Percentiles rank a stretch among this genome's conserved stretches.
Evolutionary conservation across 2,329 filamentous ascomycete species (phyloP).

Genomic region (Cercospora citrullina): DNA sequence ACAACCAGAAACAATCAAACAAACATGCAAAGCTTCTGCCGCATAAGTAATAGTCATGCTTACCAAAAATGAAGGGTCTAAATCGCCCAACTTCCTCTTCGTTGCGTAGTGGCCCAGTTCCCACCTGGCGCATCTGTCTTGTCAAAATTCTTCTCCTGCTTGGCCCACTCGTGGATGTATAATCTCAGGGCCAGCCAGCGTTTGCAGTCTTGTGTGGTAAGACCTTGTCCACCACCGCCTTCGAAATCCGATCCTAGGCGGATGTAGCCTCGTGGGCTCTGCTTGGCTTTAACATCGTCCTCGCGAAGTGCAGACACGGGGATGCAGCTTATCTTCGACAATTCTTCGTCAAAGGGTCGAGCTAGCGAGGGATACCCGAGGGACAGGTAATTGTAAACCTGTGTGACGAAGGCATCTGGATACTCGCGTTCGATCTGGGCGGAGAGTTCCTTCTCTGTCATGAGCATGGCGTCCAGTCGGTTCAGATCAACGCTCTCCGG

Average conservation of each 20-base stretch:
- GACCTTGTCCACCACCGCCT: slow-evolving; percentile 48
- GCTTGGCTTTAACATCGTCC: slow-evolving; percentile 65
- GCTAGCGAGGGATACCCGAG: slow-evolving; percentile 88
- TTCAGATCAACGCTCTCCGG: slow-evolving; percentile 31
- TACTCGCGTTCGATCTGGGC: slow-evolving; percentile 63
- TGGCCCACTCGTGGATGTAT: slow-evolving; percentile 87
- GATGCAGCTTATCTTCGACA: slow-evolving; percentile 76
- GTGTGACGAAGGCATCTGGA: slow-evolving; percentile 80
- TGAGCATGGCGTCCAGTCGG: slow-evolving; percentile 45
- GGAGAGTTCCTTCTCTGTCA: slow-evolving; percentile 45
- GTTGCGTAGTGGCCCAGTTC: slow-evolving; percentile 46
- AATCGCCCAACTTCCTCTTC: slow-evolving; percentile 53
- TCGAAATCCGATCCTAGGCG: slow-evolving; percentile 52
- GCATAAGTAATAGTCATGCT: neutral
- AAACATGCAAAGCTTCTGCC: slow-evolving; percentile 5
- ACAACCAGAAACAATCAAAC: neutral
- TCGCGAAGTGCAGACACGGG: slow-evolving; percentile 66
- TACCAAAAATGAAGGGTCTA: slow-evolving; percentile 16
- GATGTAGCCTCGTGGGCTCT: slow-evolving; percentile 70
- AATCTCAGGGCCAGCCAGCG: slow-evolving; percentile 80
- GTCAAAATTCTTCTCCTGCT: slow-evolving; percentile 74
- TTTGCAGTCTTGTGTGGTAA: slow-evolving; percentile 57
- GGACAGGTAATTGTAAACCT: slow-evolving; percentile 96
- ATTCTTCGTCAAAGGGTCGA: slow-evolving; percentile 77
- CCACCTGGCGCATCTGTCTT: slow-evolving; percentile 35